phyloP scores from a whole-genome alignment of 768 basidiomycete genomes.

The Xerocomellus dryophilus region DNA sequence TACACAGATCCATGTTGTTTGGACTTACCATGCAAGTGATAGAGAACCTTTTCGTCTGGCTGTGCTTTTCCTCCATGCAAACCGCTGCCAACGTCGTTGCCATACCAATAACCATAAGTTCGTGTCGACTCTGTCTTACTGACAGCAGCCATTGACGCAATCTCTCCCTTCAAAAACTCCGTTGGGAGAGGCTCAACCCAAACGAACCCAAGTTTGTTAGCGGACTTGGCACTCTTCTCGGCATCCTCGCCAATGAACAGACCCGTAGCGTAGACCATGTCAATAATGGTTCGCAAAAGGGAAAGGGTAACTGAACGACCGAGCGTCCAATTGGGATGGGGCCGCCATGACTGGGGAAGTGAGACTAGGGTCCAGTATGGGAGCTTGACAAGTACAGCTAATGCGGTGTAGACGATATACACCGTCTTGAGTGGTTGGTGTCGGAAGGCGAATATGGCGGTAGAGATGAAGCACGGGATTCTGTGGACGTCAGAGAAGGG shows the following conservation, averaged over 20 bases:
- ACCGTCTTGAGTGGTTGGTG: neutral
- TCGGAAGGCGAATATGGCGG: slow-evolving; percentile 1
- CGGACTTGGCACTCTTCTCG: slow-evolving; percentile 2
- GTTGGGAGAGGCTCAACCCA: slow-evolving; percentile 1
- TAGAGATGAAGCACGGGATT: neutral
- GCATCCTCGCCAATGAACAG: slow-evolving; percentile 1
- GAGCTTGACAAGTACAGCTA: neutral
- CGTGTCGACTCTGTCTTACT: neutral
- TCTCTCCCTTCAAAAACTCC: slow-evolving; percentile 1
- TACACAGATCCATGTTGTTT: no score
- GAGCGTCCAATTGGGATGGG: neutral
- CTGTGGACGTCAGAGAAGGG: neutral
- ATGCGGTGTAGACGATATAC: neutral
- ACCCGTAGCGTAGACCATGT: neutral
- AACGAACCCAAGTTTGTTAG: neutral
- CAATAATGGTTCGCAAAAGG: neutral
- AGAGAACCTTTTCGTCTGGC: slow-evolving; percentile 2
- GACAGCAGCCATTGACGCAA: neutral
- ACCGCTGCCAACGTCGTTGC: neutral
- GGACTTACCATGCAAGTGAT: slow-evolving; percentile 3
- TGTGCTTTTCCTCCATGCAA: slow-evolving; percentile 5
- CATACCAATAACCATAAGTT: slow-evolving; percentile 4
- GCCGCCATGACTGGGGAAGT: neutral
- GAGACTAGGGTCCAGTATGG: slow-evolving; percentile 1
- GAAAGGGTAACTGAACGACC: neutral